Evolutionary conservation across 331 rosid genomes (phyloP).

Genomic region (Spiraea crenata): DNA sequence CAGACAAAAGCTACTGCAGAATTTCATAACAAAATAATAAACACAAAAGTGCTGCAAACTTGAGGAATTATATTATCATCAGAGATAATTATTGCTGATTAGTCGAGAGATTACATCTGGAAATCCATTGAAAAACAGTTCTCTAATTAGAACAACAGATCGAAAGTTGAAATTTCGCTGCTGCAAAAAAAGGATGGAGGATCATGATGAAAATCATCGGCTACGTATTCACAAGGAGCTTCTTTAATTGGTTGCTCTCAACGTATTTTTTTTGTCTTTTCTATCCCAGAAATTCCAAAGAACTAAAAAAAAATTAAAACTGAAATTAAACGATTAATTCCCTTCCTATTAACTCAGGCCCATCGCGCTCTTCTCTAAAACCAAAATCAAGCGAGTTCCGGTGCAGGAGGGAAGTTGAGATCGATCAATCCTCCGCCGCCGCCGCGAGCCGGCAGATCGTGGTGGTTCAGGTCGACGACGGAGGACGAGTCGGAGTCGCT

Average conservation of each 20-base stretch:
- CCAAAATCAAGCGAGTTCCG: constrained; percentile 46
- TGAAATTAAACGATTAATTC: background rate
- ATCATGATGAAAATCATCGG: background rate
- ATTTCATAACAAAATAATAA: background rate
- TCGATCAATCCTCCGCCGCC: constrained; percentile 47
- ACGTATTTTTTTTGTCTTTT: background rate
- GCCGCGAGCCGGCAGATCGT: constrained; percentile 14
- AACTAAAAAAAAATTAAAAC: constrained; percentile 23
- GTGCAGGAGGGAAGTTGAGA: constrained; percentile 69
- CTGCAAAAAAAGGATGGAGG: constrained; percentile 47
- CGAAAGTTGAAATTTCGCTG: constrained; percentile 38
- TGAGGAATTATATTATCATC: background rate
- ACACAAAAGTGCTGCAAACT: background rate
- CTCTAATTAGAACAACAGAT: constrained; percentile 46
- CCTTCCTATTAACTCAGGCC: background rate
- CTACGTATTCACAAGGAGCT: constrained; percentile 48
- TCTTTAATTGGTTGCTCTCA: background rate
- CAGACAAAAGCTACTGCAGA: no score
- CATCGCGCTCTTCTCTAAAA: background rate
- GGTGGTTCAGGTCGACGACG: constrained; percentile 61
- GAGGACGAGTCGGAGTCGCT: constrained; percentile 93
- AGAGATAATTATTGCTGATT: background rate
- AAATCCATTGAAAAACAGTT: background rate
- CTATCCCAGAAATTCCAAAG: constrained; percentile 1
- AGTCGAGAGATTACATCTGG: constrained; percentile 29